Evolutionary conservation across 441 rosid species (phyloP).

Genomic region (Gossypium davidsonii): DNA sequence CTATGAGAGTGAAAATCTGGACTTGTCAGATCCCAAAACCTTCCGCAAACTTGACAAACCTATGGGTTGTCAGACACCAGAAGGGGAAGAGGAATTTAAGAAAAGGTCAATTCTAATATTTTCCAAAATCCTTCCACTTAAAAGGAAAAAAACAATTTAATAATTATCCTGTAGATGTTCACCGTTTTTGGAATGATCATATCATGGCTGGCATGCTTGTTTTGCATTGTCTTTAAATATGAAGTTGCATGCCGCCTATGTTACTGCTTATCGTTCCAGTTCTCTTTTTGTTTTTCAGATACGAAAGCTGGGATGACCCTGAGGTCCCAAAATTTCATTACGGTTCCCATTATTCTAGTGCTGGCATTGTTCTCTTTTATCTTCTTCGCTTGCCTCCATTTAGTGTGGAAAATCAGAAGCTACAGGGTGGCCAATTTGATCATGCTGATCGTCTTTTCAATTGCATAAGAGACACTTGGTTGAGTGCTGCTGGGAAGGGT

Average conservation of each 20-base stretch:
- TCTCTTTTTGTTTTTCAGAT: conserved; percentile 47
- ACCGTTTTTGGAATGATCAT: conserved; percentile 4
- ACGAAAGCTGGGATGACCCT: conserved; percentile 99
- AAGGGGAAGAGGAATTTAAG: conserved; percentile 96
- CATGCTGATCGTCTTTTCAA: conserved; percentile 99
- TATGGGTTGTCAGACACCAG: conserved; percentile 99
- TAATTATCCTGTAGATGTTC: neutral
- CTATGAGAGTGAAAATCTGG: conserved; percentile 88
- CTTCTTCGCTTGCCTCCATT: conserved; percentile 98
- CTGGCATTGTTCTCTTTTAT: conserved; percentile 98
- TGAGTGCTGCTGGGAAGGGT: conserved; percentile 98
- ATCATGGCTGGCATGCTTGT: conserved; percentile 1
- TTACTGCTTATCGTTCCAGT: conserved; percentile 10
- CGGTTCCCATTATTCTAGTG: conserved; percentile 99
- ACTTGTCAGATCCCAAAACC: conserved; percentile 78
- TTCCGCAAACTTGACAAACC: conserved; percentile 96
- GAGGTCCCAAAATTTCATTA: conserved; percentile 99
- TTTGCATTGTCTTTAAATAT: neutral
- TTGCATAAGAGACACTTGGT: conserved; percentile 93
- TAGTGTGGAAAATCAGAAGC: conserved; percentile 96
- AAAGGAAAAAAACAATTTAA: neutral
- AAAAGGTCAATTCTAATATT: conserved; percentile 55
- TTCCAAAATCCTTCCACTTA: neutral
- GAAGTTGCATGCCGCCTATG: neutral
- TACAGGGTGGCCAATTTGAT: conserved; percentile 99